These are phyloP conservation scores for Leishmania turanica DNA, from an alignment of 208 protist species.

Conservation along the genomic window DNA sequence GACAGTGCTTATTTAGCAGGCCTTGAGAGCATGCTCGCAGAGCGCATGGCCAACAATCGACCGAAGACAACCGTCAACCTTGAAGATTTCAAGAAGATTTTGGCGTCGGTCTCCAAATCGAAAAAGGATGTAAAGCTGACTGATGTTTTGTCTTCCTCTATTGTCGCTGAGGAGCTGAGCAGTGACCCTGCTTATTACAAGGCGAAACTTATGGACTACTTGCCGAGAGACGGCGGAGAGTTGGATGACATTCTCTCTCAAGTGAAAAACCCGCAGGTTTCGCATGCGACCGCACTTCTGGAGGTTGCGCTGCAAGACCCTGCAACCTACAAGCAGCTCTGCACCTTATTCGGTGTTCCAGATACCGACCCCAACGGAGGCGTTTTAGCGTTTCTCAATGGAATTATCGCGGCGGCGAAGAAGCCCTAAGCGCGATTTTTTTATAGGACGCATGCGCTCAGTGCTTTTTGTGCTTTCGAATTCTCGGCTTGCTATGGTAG, in stretches of 20 bases:
- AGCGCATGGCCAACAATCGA: not conserved
- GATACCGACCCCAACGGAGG: conserved; percentile 34
- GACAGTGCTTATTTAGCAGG: conserved; percentile 51
- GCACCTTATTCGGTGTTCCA: conserved; percentile 50
- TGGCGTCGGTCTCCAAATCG: conserved; percentile 43
- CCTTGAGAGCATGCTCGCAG: conserved; percentile 48
- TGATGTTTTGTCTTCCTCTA: conserved; percentile 53
- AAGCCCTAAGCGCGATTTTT: conserved; percentile 8
- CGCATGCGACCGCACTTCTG: conserved; percentile 39
- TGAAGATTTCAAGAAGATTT: conserved; percentile 62
- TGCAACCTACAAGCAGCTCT: conserved; percentile 52
- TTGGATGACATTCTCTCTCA: conserved; percentile 54
- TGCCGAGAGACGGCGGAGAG: conserved; percentile 42
- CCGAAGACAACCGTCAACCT: conserved; percentile 33
- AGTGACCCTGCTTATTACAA: conserved; percentile 64
- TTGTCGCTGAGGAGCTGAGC: conserved; percentile 52
- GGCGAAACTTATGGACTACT: conserved; percentile 37
- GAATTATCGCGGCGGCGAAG: conserved; percentile 39
- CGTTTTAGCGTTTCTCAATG: conserved; percentile 56
- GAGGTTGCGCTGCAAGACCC: conserved; percentile 54
- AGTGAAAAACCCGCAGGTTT: conserved; percentile 73
- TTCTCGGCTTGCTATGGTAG: conserved; percentile 8
- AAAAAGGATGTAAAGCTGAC: conserved; percentile 35
- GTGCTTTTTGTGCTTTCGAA: not conserved
- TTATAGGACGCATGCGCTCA: not conserved